A percentile compares a stretch with the other conserved stretches of the same genome.
Conservation (phyloP, 106 monocot species). For the Dendrobium catenatum region DNA sequence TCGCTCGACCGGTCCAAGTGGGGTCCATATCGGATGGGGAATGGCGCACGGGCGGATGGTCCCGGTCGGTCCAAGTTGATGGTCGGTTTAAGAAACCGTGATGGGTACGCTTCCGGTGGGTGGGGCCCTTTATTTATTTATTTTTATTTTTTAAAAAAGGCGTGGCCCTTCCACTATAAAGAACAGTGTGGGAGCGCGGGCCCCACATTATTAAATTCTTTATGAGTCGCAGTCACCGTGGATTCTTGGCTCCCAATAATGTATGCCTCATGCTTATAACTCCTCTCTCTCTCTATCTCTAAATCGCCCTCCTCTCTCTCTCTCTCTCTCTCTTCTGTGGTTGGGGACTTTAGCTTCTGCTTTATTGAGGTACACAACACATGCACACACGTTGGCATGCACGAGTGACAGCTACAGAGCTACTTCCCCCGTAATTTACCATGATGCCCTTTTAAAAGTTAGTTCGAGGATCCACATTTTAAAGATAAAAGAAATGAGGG, state of each 20-base stretch:
- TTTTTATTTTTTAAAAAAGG: neutral
- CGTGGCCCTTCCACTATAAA: neutral
- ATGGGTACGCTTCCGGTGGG: neutral
- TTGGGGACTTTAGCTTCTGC: neutral
- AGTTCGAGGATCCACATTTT: too few relatives aligned
- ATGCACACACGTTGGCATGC: neutral
- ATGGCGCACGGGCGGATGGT: neutral
- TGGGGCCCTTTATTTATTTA: neutral
- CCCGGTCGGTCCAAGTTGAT: neutral
- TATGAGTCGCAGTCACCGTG: neutral
- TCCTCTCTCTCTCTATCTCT: neutral
- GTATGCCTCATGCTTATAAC: neutral
- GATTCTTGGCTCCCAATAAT: neutral
- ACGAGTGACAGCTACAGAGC: slow-evolving; percentile 1
- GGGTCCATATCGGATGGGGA: neutral
- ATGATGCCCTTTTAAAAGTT: too few relatives aligned
- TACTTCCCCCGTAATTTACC: neutral
- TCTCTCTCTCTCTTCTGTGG: neutral
- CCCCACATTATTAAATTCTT: too few relatives aligned
- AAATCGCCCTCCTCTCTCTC: neutral
- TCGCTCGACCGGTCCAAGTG: neutral
- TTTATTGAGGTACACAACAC: neutral
- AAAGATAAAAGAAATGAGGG: too few relatives aligned
- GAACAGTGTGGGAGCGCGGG: neutral
- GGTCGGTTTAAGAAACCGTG: neutral